These are phyloP conservation scores for Scalesia atractyloides DNA, from an alignment of 129 eudicot genomes.

Conservation along the genomic window DNA sequence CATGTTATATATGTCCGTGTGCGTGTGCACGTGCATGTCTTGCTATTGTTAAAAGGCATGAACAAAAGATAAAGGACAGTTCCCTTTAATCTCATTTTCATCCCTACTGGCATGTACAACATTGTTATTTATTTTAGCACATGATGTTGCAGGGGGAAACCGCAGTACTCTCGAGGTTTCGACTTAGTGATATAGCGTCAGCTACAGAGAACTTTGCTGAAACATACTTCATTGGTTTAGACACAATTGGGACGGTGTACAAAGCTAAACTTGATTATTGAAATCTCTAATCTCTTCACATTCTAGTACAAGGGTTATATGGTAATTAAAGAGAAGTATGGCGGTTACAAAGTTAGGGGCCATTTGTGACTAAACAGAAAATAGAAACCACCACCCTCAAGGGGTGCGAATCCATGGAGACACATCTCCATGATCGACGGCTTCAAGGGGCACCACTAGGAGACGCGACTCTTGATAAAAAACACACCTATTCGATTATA, in stretches of 20 bases:
- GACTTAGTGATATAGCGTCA: background rate
- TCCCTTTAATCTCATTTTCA: background rate
- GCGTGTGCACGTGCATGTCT: background rate
- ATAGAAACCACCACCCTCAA: no score
- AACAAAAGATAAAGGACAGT: background rate
- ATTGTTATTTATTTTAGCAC: background rate
- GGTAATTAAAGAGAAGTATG: no score
- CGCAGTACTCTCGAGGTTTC: background rate
- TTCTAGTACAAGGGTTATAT: no score
- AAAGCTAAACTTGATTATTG: conserved; percentile 13
- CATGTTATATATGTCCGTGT: background rate
- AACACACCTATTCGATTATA: no score
- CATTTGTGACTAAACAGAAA: no score
- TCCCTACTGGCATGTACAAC: background rate
- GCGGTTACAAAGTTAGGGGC: no score
- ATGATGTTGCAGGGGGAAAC: conserved; percentile 16
- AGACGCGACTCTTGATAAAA: no score
- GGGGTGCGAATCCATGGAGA: no score
- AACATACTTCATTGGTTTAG: background rate
- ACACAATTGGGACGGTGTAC: background rate
- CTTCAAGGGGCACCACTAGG: no score
- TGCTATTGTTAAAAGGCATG: background rate
- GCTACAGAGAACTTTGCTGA: conserved; percentile 5
- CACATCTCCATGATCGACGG: no score
- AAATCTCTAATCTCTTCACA: no score